Evolutionary conservation across 2,329 filamentous ascomycete species (phyloP).

Genomic region (Exophiala aquamarina): DNA sequence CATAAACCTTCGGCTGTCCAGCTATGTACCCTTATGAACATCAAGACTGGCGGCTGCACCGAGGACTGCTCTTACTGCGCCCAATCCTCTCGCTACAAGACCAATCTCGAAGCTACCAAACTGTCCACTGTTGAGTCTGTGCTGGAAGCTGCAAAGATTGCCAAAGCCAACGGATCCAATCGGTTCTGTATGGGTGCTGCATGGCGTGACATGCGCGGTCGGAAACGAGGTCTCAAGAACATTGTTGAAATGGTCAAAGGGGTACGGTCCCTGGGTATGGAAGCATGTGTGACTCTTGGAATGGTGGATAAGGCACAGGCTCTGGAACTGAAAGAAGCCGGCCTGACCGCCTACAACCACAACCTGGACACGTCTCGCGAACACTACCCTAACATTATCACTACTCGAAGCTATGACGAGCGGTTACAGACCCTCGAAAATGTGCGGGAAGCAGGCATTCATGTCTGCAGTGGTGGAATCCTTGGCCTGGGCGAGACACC

Average conservation of each 20-base stretch:
- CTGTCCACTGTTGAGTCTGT: slow-evolving; percentile 75
- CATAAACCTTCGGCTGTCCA: slow-evolving; percentile 82
- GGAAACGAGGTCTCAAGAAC: slow-evolving; percentile 79
- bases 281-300: slow-evolving; percentile 87
- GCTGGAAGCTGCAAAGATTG: slow-evolving; percentile 71
- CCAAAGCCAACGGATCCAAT: slow-evolving; percentile 80
- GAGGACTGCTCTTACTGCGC: slow-evolving; percentile 94
- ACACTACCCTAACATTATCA: slow-evolving; percentile 80
- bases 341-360: slow-evolving; percentile 90
- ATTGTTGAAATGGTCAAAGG: slow-evolving; percentile 84
- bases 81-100: slow-evolving; percentile 77
- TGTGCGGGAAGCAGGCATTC: slow-evolving; percentile 82
- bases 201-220: slow-evolving; percentile 90
- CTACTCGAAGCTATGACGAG: slow-evolving; percentile 84
- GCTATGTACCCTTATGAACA: slow-evolving; percentile 94
- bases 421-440: slow-evolving; percentile 75
- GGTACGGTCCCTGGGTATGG: slow-evolving; percentile 79
- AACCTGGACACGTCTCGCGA: slow-evolving; percentile 89
- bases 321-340: slow-evolving; percentile 76
- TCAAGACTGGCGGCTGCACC: slow-evolving; percentile 89
- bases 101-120: slow-evolving; percentile 76
- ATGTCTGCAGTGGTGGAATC: slow-evolving; percentile 88
- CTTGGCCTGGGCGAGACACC: slow-evolving; percentile 75
- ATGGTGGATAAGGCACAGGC: slow-evolving; percentile 86
- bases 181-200: slow-evolving; percentile 95